Evolutionary conservation across 2,329 filamentous ascomycete species (phyloP).

Genomic region (Pseudocercospora ulei): DNA sequence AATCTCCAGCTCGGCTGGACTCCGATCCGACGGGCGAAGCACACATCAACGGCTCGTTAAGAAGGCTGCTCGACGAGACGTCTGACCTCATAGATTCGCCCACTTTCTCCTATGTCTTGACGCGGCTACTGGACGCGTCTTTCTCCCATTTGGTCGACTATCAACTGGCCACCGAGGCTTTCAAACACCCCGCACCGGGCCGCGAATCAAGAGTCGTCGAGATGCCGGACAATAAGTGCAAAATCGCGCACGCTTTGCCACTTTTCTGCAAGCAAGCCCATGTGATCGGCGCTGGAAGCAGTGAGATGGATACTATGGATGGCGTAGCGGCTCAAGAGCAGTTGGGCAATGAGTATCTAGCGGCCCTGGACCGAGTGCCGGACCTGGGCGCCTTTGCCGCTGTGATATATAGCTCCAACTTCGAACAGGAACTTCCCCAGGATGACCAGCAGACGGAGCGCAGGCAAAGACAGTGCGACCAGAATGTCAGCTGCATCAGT

Average conservation of each 20-base stretch:
- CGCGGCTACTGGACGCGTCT: conserved; percentile 72
- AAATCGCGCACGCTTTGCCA: conserved; percentile 81
- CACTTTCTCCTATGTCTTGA: conserved; percentile 75
- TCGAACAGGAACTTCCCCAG: conserved; percentile 45
- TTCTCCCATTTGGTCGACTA: conserved; percentile 76
- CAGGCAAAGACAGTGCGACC: conserved; percentile 4
- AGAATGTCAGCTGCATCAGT: conserved; percentile 14
- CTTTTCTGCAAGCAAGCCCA: conserved; percentile 87
- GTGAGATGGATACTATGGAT: conserved; percentile 47
- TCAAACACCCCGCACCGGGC: conserved; percentile 47
- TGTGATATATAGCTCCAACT: conserved; percentile 80
- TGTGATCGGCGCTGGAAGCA: conserved; percentile 66
- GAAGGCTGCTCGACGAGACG: conserved; percentile 85
- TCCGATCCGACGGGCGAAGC: conserved; percentile 20
- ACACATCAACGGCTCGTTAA: conserved; percentile 51
- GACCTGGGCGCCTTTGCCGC: conserved; percentile 77
- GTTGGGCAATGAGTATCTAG: conserved; percentile 43
- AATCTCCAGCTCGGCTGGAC: conserved; percentile 19
- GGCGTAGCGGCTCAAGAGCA: conserved; percentile 26
- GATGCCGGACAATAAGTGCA: conserved; percentile 47
- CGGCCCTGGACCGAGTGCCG: conserved; percentile 62
- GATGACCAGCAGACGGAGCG: conserved; percentile 8
- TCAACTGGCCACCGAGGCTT: conserved; percentile 69
- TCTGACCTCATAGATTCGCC: conserved; percentile 93
- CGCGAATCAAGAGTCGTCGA: conserved; percentile 48